phyloP scores from a whole-genome alignment of 257 asterid genomes.

The Ilex asprella region DNA sequence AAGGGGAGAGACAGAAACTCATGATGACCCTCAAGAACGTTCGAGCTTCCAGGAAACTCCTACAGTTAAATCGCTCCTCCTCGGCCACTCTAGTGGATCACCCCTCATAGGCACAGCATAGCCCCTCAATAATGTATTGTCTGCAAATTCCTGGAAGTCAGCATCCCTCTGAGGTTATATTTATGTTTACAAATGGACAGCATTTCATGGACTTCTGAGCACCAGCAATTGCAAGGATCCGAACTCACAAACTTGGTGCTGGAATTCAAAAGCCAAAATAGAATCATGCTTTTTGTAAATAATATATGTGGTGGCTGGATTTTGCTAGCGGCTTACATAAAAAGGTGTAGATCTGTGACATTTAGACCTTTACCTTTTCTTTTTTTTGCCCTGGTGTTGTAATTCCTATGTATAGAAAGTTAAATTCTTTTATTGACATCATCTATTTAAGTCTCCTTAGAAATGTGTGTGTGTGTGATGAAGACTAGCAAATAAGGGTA shows the following conservation, averaged over 20 bases:
- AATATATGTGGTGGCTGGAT: constrained; percentile 7
- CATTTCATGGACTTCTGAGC: not conserved
- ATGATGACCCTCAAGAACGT: constrained; percentile 72
- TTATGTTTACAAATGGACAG: not conserved
- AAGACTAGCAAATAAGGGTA: too few species aligned
- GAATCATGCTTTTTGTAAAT: too few species aligned
- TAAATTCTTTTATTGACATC: not conserved
- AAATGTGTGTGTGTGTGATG: too few species aligned
- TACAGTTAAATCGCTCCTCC: constrained; percentile 31
- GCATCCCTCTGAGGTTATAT: not conserved
- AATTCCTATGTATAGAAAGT: not conserved
- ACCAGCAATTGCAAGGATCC: not conserved
- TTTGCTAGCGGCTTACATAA: constrained; percentile 20
- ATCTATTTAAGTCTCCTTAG: not conserved
- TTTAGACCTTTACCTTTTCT: not conserved
- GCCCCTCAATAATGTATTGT: not conserved
- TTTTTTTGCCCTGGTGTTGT: too few species aligned
- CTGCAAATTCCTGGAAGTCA: too few species aligned
- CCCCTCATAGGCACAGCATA: constrained; percentile 22
- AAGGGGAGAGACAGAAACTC: constrained; percentile 92
- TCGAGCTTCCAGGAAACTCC: constrained; percentile 44
- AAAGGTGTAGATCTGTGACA: constrained; percentile 16
- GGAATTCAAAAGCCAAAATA: not conserved
- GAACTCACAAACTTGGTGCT: not conserved
- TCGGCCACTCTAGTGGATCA: constrained; percentile 33